Evolutionary conservation across 345 rosid genomes (phyloP).

Genomic region (Litchi chinensis): DNA sequence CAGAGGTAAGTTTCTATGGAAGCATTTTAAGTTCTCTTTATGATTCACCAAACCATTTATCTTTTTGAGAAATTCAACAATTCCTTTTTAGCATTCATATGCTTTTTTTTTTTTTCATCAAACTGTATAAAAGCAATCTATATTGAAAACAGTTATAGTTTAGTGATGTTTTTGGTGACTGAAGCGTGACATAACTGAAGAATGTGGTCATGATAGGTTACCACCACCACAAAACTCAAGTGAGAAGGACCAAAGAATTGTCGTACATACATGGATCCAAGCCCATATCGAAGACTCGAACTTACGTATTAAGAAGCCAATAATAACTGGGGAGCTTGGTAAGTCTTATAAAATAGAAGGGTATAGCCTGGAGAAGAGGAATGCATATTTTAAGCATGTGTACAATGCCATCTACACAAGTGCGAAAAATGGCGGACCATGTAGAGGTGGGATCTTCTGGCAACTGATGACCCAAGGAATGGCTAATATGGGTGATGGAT

Average conservation of each 20-base stretch:
- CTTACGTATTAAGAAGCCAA: constrained; percentile 51
- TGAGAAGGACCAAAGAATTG: constrained; percentile 39
- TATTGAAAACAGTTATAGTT: neutral
- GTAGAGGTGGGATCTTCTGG: constrained; percentile 73
- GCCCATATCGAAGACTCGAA: constrained; percentile 51
- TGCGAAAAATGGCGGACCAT: constrained; percentile 47
- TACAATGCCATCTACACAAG: constrained; percentile 49
- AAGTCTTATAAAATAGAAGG: constrained; percentile 49
- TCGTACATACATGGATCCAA: constrained; percentile 55
- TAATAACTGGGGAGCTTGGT: constrained; percentile 66
- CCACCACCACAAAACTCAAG: constrained; percentile 28
- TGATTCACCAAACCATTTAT: too few relatives aligned
- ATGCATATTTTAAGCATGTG: constrained; percentile 45
- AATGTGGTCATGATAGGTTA: constrained; percentile 46
- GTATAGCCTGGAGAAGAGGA: constrained; percentile 50
- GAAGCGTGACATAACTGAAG: neutral
- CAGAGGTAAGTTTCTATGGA: constrained; percentile 46
- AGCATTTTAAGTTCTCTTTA: too few relatives aligned
- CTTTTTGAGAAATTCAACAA: too few relatives aligned
- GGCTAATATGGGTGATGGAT: constrained; percentile 54
- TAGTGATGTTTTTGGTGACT: too few relatives aligned
- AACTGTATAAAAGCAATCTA: too few relatives aligned
- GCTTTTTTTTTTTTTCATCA: too few relatives aligned
- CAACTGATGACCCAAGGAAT: constrained; percentile 57
- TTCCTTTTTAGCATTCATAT: too few relatives aligned